Evolutionary conservation across 805 yeast genomes (phyloP), one percentile per base, ranked within the genome.

Genomic region (Candida parachauliodes): DNA sequence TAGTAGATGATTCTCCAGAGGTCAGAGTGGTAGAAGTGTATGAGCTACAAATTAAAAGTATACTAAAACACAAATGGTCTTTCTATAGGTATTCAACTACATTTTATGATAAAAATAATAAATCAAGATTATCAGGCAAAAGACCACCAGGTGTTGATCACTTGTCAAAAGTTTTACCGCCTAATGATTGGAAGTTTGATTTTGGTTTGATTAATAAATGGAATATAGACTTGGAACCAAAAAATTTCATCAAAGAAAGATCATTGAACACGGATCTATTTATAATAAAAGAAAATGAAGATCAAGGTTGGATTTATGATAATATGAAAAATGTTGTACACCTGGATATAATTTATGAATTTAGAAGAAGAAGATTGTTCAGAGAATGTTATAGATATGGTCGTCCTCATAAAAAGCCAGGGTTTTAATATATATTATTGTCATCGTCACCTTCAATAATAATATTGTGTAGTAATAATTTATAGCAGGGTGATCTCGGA

Each of bases 131-230:
- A 4, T 51, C 69, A 1, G 69, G 71, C 35, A 74, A 71, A 40
- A 68, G 76, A 8, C 96, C 96, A 1, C 70, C 72, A 2, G 95
- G 95, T 0, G 77, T 77, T 0, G 55, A 63, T 14, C 60, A 60
- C 23, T 52, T 88, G 15, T 61, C 66, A 2, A 77, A 78, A 16
- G 76, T 88, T 1, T 47, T 52, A 19, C 81, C 94, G 1, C 96
- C 96, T 1, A 44, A 52, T 8, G 80, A 79, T 10, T 88, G 96
- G 96, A 67, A 69, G 41, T 88, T 79, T 54, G 81, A 76, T 41
- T 60, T 58, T 46, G 68, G 62, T 5, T 58, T 61, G 19, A 74
- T 72, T 19, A 70, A 73, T 30, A 63, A 65, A 8, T 88, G 96
- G 96, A 59, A 58, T 34, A 62, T 80, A 10, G 96, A 88, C 50